Conservation (phyloP, 129 eudicot genomes). For the Helianthus tuberosus region DNA sequence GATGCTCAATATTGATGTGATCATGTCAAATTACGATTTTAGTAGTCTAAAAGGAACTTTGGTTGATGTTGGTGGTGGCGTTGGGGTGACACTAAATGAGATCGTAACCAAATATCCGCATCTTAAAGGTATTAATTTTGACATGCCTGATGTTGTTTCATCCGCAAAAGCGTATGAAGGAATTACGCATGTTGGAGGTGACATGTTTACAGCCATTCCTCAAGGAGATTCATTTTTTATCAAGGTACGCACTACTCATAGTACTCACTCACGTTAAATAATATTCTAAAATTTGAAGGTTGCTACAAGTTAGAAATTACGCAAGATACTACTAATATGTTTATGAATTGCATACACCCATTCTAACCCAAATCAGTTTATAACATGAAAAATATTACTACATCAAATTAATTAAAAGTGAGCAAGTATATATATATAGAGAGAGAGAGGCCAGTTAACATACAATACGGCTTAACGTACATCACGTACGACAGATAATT, state of each 20-base stretch:
- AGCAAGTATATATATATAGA: no score
- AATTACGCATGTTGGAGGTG: slow-evolving; percentile 32
- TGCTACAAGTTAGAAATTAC: no score
- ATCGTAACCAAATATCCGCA: slow-evolving; percentile 34
- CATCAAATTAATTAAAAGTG: no score
- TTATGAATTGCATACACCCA: no score
- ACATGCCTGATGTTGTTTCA: slow-evolving; percentile 31
- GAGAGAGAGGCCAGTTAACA: no score
- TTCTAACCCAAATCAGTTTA: no score
- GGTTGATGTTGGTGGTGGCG: slow-evolving; percentile 43
- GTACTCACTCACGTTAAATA: background rate
- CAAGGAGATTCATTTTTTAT: slow-evolving; percentile 22
- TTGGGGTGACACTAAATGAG: slow-evolving; percentile 21
- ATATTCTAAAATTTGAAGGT: no score
- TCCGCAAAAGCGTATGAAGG: slow-evolving; percentile 11
- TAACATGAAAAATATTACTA: no score
- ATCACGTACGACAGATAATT: no score
- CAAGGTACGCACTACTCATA: slow-evolving; percentile 32
- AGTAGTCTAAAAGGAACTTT: slow-evolving; percentile 17
- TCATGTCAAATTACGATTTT: slow-evolving; percentile 15
- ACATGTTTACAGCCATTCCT: slow-evolving; percentile 37
- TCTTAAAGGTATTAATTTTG: slow-evolving; percentile 27
- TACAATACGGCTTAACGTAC: no score
- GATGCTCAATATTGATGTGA: background rate
- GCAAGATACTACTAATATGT: no score